These are phyloP conservation scores for Tolypocladium inflatum DNA, from an alignment of 2,329 filamentous ascomycete genomes.

Conservation along the genomic window DNA sequence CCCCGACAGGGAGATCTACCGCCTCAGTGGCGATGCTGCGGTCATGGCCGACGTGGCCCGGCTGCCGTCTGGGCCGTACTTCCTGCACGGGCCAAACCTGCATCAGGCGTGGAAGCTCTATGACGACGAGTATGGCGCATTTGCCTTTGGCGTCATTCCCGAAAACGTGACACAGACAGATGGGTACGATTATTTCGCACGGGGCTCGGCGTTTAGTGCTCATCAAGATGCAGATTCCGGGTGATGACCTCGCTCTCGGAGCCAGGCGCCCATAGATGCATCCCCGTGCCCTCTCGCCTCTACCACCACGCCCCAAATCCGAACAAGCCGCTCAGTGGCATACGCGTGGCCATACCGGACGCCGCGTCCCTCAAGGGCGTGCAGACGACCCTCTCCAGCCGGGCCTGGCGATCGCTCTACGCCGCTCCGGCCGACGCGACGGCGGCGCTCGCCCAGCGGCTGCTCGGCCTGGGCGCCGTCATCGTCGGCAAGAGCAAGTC, in stretches of 20 bases:
- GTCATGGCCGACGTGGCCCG: slow-evolving; percentile 8
- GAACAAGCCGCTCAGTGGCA: slow-evolving; percentile 24
- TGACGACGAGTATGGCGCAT: slow-evolving; percentile 25
- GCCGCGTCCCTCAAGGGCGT: slow-evolving; percentile 33
- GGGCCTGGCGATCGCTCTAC: slow-evolving; percentile 47
- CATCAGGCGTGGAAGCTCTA: slow-evolving; percentile 33
- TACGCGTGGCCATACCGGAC: slow-evolving; percentile 26
- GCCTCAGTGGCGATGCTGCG: slow-evolving; percentile 4
- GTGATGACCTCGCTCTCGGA: slow-evolving; percentile 16
- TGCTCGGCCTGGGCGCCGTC: slow-evolving; percentile 51
- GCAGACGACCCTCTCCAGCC: slow-evolving; percentile 45
- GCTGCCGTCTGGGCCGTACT: slow-evolving; percentile 30
- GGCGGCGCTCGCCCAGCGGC: slow-evolving; percentile 38
- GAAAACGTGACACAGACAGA: slow-evolving; percentile 11
- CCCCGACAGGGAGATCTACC: not conserved
- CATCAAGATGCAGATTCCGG: slow-evolving; percentile 16
- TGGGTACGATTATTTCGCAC: not conserved
- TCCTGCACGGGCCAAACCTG: slow-evolving; percentile 29
- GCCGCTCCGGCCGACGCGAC: slow-evolving; percentile 30
- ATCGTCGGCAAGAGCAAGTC: slow-evolving; percentile 44
- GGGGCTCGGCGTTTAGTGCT: not conserved
- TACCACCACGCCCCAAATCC: slow-evolving; percentile 18
- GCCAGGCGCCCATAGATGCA: slow-evolving; percentile 14
- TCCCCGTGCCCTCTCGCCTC: slow-evolving; percentile 29
- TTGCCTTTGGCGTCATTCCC: slow-evolving; percentile 26